These are phyloP conservation scores for Euphorbia pulcherrima DNA, from an alignment of 345 rosid species.

Conservation along the genomic window DNA sequence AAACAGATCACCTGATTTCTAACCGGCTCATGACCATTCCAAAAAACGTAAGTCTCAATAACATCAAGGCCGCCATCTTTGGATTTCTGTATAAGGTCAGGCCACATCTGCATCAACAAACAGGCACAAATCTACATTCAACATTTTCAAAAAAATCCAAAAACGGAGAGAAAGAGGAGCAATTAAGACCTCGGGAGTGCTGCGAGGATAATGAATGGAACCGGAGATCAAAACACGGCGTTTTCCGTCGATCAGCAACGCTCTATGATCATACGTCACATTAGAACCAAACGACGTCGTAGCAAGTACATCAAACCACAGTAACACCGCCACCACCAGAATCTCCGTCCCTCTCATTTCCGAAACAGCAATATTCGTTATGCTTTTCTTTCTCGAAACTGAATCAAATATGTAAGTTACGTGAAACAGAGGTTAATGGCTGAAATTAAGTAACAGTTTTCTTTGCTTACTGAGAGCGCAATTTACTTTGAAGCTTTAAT, in stretches of 20 bases:
- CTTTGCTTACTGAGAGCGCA: neutral
- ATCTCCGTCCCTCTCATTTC: constrained; percentile 15
- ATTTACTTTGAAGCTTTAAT: neutral
- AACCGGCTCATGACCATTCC: constrained; percentile 83
- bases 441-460: neutral
- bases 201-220: constrained; percentile 94
- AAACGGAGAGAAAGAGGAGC: neutral
- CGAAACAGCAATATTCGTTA: neutral
- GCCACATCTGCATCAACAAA: constrained; percentile 79
- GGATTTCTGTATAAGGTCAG: constrained; percentile 85
- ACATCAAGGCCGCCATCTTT: constrained; percentile 94
- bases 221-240: constrained; percentile 76
- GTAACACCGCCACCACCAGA: constrained; percentile 8
- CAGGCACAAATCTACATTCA: constrained; percentile 2
- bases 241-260: constrained; percentile 71
- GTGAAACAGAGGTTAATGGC: neutral
- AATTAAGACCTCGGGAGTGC: constrained; percentile 66
- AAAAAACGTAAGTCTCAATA: constrained; percentile 88
- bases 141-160: neutral
- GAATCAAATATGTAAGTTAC: neutral
- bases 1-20: constrained; percentile 58
- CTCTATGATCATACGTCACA: constrained; percentile 79
- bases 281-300: constrained; percentile 41
- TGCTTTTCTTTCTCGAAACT: neutral
- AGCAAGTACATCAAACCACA: constrained; percentile 15